These are phyloP conservation scores for Serendipita indica DNA, from an alignment of 768 basidiomycete genomes.

Conservation along the genomic window DNA sequence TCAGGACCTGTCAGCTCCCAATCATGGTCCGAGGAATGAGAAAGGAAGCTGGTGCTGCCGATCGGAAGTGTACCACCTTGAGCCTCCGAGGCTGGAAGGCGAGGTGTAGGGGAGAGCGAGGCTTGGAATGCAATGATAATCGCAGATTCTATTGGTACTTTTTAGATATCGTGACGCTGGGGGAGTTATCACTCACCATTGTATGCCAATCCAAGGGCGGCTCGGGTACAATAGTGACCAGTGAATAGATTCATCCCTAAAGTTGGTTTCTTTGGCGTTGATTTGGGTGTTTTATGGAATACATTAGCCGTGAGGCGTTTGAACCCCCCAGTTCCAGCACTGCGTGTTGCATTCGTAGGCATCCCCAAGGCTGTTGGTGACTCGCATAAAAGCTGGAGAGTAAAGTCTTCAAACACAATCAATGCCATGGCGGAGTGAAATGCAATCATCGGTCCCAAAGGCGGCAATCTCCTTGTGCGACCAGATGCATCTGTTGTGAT, in stretches of 20 bases:
- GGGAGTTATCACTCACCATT: not conserved
- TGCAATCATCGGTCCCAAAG: not conserved
- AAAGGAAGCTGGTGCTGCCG: not conserved
- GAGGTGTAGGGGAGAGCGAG: slow-evolving; percentile 1
- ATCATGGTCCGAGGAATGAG: not conserved
- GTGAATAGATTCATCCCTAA: not conserved
- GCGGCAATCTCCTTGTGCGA: not conserved
- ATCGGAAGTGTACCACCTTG: not conserved
- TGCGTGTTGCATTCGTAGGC: not conserved
- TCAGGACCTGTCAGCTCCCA: not conserved
- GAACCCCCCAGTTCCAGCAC: not conserved
- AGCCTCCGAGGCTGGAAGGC: not conserved
- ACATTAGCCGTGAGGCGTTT: not conserved
- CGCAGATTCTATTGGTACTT: not conserved
- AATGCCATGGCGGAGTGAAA: not conserved
- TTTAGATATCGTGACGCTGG: not conserved
- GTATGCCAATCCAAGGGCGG: not conserved
- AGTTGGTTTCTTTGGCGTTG: not conserved
- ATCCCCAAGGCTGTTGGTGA: not conserved
- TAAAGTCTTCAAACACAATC: not conserved
- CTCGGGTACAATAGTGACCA: not conserved
- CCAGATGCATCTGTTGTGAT: not conserved
- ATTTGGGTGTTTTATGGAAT: not conserved
- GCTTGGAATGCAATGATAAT: not conserved
- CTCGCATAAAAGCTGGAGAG: slow-evolving; percentile 1